A percentile compares a stretch with the other conserved stretches of the same genome.
Conservation (phyloP, 352 stramenopile genomes). For the Halophytophthora batemanensis region DNA sequence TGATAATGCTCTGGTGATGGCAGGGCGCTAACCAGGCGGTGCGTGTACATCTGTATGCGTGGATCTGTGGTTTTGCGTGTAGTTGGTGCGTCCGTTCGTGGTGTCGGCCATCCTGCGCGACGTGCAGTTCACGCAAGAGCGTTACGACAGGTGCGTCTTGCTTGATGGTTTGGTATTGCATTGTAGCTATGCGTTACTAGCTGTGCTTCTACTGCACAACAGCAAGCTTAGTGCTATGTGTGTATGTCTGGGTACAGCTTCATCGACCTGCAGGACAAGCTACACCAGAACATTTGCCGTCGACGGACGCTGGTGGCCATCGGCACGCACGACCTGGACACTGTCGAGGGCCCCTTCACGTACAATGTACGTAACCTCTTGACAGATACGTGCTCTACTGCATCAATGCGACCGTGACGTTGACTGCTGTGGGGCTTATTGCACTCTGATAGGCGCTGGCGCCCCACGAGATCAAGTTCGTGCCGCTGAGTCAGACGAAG, state of each 20-base stretch:
- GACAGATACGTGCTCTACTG: neutral
- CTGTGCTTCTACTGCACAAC: neutral
- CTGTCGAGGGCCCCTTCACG: conserved; percentile 92
- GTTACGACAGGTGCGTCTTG: conserved; percentile 87
- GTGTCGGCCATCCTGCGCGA: conserved; percentile 97
- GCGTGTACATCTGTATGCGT: neutral
- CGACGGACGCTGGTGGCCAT: conserved; percentile 99
- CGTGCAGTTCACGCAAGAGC: conserved; percentile 93
- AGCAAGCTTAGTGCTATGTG: neutral
- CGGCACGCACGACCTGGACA: conserved; percentile 99
- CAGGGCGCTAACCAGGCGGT: neutral
- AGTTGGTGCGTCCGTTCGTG: conserved; percentile 95
- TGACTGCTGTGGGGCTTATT: neutral
- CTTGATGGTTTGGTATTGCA: neutral
- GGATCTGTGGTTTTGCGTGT: conserved; percentile 10
- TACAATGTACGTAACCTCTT: conserved; percentile 65
- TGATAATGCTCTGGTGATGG: neutral
- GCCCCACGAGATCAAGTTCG: conserved; percentile 95
- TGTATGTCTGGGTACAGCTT: conserved; percentile 70
- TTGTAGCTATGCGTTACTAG: no score
- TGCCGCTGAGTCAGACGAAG: conserved; percentile 90
- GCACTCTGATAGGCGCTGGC: conserved; percentile 74
- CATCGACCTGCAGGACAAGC: conserved; percentile 99
- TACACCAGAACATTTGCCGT: conserved; percentile 99
- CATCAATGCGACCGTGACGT: neutral